Evolutionary conservation across 2,329 filamentous ascomycete genomes (phyloP), one percentile per base, ranked within the genome.

Genomic region (Calonectria hawksworthii): DNA sequence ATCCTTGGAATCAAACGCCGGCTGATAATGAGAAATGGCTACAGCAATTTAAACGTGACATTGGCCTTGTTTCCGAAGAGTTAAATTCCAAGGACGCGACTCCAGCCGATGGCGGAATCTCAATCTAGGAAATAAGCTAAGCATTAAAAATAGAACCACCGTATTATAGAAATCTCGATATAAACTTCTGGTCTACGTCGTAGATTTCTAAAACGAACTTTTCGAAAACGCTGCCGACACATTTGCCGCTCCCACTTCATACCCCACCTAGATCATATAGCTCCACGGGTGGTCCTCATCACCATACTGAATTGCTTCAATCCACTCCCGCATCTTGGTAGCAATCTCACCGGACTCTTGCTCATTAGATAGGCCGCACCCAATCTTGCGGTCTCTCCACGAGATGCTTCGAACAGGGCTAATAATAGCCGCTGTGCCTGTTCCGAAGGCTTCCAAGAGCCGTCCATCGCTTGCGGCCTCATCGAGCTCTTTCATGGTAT

Each of bases 211-310:
- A 16, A 23, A 23, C 44, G 8, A 23, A 9, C 10, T 11, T 18
- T 47, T 47, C 16, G 18, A 7, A 3, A 47, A 9, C 7, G 23
- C n/a, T 5, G 3, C 13, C 4, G 3, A n/a, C 10, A 14, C 2
- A 47, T 1, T 47, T 11, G 7, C 6, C 8, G 11, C 41, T 10
- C 8, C 4, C 21, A 9, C 14, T 44, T 47, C 7, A 47, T 47
- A 6, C 2, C 16, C 41, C 1, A 5, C 6, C 21, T 47, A 41
- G 11, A 23, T 47, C 4, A 18, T 23, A 18, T 93, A 93, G 89
- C 96, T 98, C 97, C 97, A 99, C 78, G 93, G 90, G 85, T 98
- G 95, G 84, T 95, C 92, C 86, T 96, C 94, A 78, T 98, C 96
- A 76, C 97, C 97, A 84, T 99, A 98, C 88, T 99, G 96, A 80